phyloP scores from a whole-genome alignment of 73 alveolate species.

The Tetrahymena malaccensis region DNA sequence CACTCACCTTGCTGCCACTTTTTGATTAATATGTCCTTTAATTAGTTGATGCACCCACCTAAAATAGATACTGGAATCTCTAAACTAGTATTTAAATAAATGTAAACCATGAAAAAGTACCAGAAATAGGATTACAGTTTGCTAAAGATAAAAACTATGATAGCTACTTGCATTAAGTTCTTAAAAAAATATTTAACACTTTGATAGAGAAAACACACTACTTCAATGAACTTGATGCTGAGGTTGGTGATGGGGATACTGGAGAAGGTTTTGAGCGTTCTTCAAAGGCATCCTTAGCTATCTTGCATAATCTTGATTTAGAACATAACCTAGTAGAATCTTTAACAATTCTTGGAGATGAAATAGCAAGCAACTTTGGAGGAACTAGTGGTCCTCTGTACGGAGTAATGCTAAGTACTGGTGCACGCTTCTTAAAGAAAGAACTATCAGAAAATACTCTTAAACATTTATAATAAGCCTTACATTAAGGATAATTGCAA shows the following conservation, averaged over 20 bases:
- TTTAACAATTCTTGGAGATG: slow-evolving; percentile 36
- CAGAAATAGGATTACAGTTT: slow-evolving; percentile 22
- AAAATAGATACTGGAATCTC: background rate
- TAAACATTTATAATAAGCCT: background rate
- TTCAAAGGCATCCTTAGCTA: slow-evolving; percentile 11
- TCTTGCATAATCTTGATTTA: slow-evolving; percentile 33
- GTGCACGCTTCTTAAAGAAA: slow-evolving; percentile 32
- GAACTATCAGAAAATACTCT: slow-evolving; percentile 25
- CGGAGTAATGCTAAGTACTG: slow-evolving; percentile 43
- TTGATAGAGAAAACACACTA: slow-evolving; percentile 40
- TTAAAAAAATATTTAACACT: slow-evolving; percentile 33
- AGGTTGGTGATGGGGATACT: slow-evolving; percentile 62
- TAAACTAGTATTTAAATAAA: slow-evolving; percentile 15
- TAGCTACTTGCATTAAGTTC: slow-evolving; percentile 19
- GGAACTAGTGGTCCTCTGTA: slow-evolving; percentile 63
- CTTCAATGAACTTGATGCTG: slow-evolving; percentile 48
- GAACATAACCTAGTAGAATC: slow-evolving; percentile 30
- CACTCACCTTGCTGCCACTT: slow-evolving; percentile 44
- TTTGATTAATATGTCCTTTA: slow-evolving; percentile 35
- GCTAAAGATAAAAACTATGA: slow-evolving; percentile 21
- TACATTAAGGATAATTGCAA: background rate
- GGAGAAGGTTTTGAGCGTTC: slow-evolving; percentile 51
- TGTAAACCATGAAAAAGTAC: slow-evolving; percentile 8
- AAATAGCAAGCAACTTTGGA: slow-evolving; percentile 51
- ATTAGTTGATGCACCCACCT: slow-evolving; percentile 23